Base-by-base conservation (phyloP, 2,329 filamentous ascomycete species). In the Neofusicoccum laricinum region DNA sequence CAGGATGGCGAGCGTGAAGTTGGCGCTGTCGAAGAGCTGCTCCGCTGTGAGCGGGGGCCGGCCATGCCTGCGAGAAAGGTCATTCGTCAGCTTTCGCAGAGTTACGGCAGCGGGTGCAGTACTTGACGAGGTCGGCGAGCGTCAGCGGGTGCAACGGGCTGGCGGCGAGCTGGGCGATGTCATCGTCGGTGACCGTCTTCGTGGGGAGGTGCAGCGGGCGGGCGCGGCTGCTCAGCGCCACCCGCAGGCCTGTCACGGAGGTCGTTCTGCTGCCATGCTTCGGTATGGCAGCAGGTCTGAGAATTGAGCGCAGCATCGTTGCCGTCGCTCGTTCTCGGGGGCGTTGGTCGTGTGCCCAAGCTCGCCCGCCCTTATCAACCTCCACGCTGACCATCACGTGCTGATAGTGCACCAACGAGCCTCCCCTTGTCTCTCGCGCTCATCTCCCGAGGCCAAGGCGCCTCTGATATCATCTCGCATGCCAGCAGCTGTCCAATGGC, bases 1-100 rank as follows among this genome's bases (percentile, higher is more conserved):
- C 10, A 98, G 88, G 61, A 97, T 90, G 32, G 90, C 91, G 69
- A 98, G 89, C 12, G 95, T 96, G 80, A 98, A 98, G 80, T 97
- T 97, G 67, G 95, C 95, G 1, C 93, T 97, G 41, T 90, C 88
- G 71, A 97, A 88, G 64, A 99, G 86, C 21, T 92, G 90, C 43
- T 89, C 84, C 64, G 89, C 86, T 2, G 91, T 91, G 59, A 98
- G 85, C 0, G 95, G 93, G 36, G 94, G 94, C 6, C 91, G 88
- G 66, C 95, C 95, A 78, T 89, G 86, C 75, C 86, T 87, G 65
- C n/a, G 3, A 3, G n/a, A 51, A 64, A 50, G 40, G 30, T 25
- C 19, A 45, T 19, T 40, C 32, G 41, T 53, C 43, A 53, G 62
- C 40, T 55, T 57, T 64, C 11, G 41, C 25, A 12, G 25, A 46